Conservation (phyloP, 2,329 filamentous ascomycete genomes). For the Aspergillus sp. region DNA sequence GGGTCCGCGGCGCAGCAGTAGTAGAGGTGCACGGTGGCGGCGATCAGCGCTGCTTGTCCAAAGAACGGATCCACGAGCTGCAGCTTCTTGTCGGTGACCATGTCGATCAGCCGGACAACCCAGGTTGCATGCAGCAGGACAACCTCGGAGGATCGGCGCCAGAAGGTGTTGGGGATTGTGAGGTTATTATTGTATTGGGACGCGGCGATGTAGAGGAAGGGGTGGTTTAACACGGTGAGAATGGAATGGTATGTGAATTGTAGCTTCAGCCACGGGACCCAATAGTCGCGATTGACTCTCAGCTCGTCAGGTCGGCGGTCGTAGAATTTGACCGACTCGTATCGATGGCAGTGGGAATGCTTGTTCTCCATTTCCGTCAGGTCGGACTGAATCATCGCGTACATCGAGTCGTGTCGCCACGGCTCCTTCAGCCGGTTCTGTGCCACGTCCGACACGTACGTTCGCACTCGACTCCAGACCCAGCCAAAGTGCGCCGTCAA, state of each 20-base stretch:
- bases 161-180: constrained; percentile 56
- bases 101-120: constrained; percentile 56
- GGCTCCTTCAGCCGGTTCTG: constrained; percentile 51
- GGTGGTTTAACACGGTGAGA: constrained; percentile 53
- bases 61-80: constrained; percentile 54
- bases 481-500: constrained; percentile 51
- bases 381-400: constrained; percentile 51
- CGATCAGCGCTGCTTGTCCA: constrained; percentile 52
- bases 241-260: constrained; percentile 57
- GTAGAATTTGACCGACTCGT: constrained; percentile 55
- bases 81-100: constrained; percentile 53
- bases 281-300: constrained; percentile 48
- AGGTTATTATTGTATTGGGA: constrained; percentile 54
- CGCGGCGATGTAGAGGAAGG: constrained; percentile 54
- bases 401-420: constrained; percentile 54
- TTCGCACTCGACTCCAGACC: constrained; percentile 49
- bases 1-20: constrained; percentile 54
- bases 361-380: constrained; percentile 51
- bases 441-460: constrained; percentile 51
- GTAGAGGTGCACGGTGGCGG: constrained; percentile 55
- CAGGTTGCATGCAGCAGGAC: constrained; percentile 55
- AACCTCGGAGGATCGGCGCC: constrained; percentile 53
- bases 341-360: constrained; percentile 52
- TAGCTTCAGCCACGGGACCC: constrained; percentile 54
- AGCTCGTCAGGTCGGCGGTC: constrained; percentile 50